phyloP scores from a whole-genome alignment of 179 eudicot species.

The Pouteria campechiana region DNA sequence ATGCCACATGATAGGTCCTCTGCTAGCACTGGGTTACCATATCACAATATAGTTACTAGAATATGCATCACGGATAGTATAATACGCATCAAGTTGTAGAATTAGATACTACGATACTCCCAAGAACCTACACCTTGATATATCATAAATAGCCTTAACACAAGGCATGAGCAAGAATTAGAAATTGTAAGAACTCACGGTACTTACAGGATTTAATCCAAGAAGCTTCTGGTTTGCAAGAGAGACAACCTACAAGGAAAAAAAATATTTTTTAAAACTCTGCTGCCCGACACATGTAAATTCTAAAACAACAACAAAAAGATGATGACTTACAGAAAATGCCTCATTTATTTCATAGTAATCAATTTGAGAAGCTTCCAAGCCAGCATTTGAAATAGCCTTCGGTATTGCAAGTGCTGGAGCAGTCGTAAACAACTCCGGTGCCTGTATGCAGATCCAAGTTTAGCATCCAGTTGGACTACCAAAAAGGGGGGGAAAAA shows the following conservation, averaged over 20 bases:
- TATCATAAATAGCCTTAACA: not conserved
- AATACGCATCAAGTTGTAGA: too few relatives aligned
- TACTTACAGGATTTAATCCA: conserved; percentile 81
- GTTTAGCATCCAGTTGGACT: conserved; percentile 6
- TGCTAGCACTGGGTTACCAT: too few relatives aligned
- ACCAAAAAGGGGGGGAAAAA: too few relatives aligned
- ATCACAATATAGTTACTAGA: too few relatives aligned
- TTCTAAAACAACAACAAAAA: not conserved
- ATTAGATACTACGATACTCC: too few relatives aligned
- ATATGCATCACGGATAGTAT: too few relatives aligned
- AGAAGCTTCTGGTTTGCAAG: conserved; percentile 81
- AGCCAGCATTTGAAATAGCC: conserved; percentile 73
- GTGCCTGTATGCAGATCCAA: conserved; percentile 40
- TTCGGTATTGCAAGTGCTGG: conserved; percentile 95
- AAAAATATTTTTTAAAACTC: not conserved
- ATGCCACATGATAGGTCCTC: too few relatives aligned
- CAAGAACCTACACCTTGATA: too few relatives aligned
- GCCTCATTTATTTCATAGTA: conserved; percentile 94
- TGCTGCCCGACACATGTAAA: not conserved
- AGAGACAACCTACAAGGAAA: conserved; percentile 66
- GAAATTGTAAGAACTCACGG: not conserved
- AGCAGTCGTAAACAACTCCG: conserved; percentile 89
- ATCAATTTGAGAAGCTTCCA: conserved; percentile 75
- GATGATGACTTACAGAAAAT: conserved; percentile 62
- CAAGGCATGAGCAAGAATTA: not conserved